These are phyloP conservation scores for Chaetomium cochliodes DNA, from an alignment of 495 filamentous ascomycete genomes.

Conservation along the genomic window DNA sequence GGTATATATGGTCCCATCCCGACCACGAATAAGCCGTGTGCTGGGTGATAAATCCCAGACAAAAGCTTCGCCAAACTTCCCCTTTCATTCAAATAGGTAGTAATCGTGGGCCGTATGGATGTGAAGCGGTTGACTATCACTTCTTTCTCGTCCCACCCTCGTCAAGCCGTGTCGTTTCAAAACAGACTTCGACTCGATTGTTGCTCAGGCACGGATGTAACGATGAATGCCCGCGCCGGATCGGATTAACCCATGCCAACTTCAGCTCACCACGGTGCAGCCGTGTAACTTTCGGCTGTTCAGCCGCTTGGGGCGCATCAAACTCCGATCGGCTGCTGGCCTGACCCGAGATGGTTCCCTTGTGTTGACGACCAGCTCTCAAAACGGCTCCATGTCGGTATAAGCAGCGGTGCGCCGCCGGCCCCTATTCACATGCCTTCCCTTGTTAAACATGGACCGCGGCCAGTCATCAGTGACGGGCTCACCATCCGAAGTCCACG, in stretches of 20 bases:
- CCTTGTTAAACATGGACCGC: constrained; percentile 29
- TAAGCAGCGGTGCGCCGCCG: constrained; percentile 36
- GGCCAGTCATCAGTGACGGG: constrained; percentile 27
- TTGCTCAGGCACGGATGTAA: not conserved
- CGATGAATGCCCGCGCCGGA: too few species aligned
- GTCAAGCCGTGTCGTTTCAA: not conserved
- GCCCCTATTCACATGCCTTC: constrained; percentile 26
- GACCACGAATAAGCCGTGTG: not conserved
- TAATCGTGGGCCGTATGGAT: not conserved
- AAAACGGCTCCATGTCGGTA: constrained; percentile 39
- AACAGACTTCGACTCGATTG: not conserved
- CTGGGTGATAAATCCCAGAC: not conserved
- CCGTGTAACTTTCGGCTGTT: not conserved
- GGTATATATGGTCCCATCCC: not conserved
- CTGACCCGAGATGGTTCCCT: not conserved
- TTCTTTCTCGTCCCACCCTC: not conserved
- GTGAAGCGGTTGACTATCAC: not conserved
- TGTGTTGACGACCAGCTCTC: constrained; percentile 10
- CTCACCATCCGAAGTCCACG: constrained; percentile 10
- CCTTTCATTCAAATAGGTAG: not conserved
- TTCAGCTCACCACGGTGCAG: not conserved
- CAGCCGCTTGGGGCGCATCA: not conserved
- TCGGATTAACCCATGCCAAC: not conserved
- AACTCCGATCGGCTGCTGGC: not conserved
- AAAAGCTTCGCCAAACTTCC: not conserved